Conservation (phyloP, 2,329 filamentous ascomycete species). For the Pyrenochaeta sp. region DNA sequence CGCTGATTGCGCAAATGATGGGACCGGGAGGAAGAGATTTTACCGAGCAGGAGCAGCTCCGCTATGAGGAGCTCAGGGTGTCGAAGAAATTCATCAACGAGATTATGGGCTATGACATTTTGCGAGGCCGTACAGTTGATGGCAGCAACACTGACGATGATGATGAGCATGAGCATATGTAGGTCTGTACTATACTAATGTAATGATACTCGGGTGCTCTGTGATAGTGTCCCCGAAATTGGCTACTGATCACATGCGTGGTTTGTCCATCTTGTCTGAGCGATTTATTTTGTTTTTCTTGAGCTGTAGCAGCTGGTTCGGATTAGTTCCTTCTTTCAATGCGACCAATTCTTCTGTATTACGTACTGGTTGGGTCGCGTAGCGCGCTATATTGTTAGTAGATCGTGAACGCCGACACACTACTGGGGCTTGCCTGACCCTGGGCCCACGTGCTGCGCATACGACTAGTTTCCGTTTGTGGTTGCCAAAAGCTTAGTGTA, state of each 20-base stretch:
- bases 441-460: slow-evolving; percentile 10
- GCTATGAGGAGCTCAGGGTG: slow-evolving; percentile 36
- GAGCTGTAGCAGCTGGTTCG: slow-evolving; percentile 18
- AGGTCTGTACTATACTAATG: background rate
- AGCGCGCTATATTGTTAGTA: slow-evolving; percentile 21
- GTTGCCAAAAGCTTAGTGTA: slow-evolving; percentile 10
- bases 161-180: slow-evolving; percentile 17
- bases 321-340: slow-evolving; percentile 25
- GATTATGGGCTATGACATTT: slow-evolving; percentile 48
- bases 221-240: too few relatives aligned
- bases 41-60: slow-evolving; percentile 38
- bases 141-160: slow-evolving; percentile 38
- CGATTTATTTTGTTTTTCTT: background rate
- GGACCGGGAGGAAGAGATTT: slow-evolving; percentile 37
- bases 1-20: slow-evolving; percentile 44
- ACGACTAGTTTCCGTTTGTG: slow-evolving; percentile 10
- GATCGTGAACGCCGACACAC: slow-evolving; percentile 13
- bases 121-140: slow-evolving; percentile 38
- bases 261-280: background rate
- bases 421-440: slow-evolving; percentile 19
- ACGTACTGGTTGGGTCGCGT: slow-evolving; percentile 27
- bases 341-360: slow-evolving; percentile 23
- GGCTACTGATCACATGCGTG: background rate
- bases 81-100: slow-evolving; percentile 47
- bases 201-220: background rate